Conservation (phyloP, 768 basidiomycete species). For the Ephemerocybe angulata region DNA sequence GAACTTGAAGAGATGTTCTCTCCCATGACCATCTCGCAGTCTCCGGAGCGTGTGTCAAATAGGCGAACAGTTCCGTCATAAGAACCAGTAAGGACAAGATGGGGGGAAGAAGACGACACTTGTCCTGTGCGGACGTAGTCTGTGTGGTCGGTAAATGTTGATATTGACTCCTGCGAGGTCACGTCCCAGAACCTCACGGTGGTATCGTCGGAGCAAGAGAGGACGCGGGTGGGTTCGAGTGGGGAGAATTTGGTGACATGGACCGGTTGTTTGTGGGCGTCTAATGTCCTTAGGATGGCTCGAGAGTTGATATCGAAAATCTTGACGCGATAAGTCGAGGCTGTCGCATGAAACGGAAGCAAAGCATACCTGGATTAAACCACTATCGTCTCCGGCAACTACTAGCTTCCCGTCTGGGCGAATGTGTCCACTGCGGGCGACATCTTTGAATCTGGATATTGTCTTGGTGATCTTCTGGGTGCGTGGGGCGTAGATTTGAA, state of each 20-base stretch:
- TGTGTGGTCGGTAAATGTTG: conserved; percentile 80
- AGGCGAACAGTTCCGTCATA: conserved; percentile 91
- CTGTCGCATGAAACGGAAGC: not conserved
- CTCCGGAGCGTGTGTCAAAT: conserved; percentile 81
- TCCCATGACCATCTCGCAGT: conserved; percentile 82
- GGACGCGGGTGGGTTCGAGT: conserved; percentile 72
- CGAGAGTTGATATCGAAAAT: conserved; percentile 92
- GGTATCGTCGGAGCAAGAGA: conserved; percentile 96
- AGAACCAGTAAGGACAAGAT: conserved; percentile 86
- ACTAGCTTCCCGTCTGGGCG: conserved; percentile 92
- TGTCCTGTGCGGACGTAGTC: conserved; percentile 96
- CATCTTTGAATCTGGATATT: conserved; percentile 95
- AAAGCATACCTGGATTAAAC: conserved; percentile 67
- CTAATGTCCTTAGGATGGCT: conserved; percentile 88
- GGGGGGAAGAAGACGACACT: conserved; percentile 77
- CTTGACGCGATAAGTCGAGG: conserved; percentile 33
- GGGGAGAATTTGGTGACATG: conserved; percentile 92
- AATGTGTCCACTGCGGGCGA: conserved; percentile 85
- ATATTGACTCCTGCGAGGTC: conserved; percentile 76
- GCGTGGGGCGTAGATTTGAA: conserved; percentile 93
- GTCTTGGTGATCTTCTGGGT: conserved; percentile 97
- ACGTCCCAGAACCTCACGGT: conserved; percentile 95
- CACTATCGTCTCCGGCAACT: conserved; percentile 93
- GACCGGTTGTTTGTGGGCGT: conserved; percentile 93
- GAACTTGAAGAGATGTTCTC: conserved; percentile 33